phyloP scores from a whole-genome alignment of 108 stramenopile species.

The Cyclotella atomus region DNA sequence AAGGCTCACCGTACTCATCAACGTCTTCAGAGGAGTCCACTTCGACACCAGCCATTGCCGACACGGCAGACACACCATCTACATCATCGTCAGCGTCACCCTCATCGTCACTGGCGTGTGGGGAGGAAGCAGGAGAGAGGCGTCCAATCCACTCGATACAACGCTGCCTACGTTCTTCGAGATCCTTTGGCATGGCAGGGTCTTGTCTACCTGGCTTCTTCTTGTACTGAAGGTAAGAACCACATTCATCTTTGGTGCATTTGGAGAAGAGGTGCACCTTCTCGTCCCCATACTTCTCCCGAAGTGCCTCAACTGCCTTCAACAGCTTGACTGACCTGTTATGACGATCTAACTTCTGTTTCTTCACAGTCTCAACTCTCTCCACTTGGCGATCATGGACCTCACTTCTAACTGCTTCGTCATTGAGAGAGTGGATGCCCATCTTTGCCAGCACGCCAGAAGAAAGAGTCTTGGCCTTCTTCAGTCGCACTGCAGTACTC shows the following conservation, averaged over 20 bases:
- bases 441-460: conserved; percentile 15
- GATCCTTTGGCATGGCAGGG: background rate
- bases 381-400: background rate
- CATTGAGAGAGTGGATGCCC: conserved; percentile 5
- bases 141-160: conserved; percentile 1
- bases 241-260: background rate
- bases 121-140: background rate
- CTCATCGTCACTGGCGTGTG: background rate
- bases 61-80: no score
- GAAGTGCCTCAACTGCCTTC: background rate
- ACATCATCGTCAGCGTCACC: background rate
- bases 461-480: background rate
- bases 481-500: background rate
- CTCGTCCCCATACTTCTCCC: background rate
- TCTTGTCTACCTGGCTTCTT: background rate
- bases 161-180: background rate
- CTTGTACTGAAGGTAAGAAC: conserved; percentile 9
- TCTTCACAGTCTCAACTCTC: background rate
- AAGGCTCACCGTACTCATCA: no score
- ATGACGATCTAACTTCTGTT: background rate
- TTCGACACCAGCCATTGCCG: no score
- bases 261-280: background rate
- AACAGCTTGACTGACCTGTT: background rate
- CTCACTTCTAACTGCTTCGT: background rate
- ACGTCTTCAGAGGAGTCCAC: no score